Evolutionary conservation across 2,329 filamentous ascomycete species (phyloP).

Genomic region (Nemania serpens): DNA sequence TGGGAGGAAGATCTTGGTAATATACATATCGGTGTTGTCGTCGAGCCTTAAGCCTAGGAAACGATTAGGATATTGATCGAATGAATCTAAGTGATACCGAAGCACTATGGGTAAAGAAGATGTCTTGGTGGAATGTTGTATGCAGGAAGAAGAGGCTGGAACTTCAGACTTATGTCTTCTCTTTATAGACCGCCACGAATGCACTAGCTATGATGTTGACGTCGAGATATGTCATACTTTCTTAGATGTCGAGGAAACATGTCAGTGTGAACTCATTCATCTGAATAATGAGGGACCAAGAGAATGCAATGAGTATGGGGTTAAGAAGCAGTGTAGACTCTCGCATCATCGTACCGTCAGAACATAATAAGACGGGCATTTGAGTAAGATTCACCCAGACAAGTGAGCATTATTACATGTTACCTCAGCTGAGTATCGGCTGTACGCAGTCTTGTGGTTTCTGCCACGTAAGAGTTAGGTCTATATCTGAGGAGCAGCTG

Average conservation of each 20-base stretch:
- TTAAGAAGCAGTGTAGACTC: background rate
- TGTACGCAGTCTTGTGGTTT: too few species aligned
- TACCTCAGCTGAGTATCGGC: too few species aligned
- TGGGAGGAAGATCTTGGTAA: slow-evolving; percentile 15
- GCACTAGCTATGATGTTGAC: background rate
- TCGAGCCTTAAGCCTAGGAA: background rate
- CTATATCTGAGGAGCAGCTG: too few species aligned
- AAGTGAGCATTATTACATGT: too few species aligned
- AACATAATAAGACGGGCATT: too few species aligned
- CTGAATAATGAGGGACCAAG: background rate
- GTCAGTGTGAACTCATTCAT: slow-evolving; percentile 9
- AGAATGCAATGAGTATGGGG: background rate
- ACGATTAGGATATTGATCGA: background rate
- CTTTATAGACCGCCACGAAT: slow-evolving; percentile 5
- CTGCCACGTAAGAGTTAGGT: too few species aligned
- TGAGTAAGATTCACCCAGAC: too few species aligned
- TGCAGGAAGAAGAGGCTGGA: background rate
- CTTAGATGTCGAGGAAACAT: background rate
- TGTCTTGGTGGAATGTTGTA: too few species aligned
- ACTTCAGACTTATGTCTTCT: background rate
- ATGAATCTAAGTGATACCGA: too few species aligned
- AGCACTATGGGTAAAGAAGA: too few species aligned
- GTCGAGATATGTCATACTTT: slow-evolving; percentile 10
- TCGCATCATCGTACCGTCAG: background rate
- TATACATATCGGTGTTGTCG: slow-evolving; percentile 10